A percentile compares a stretch with the other conserved stretches of the same genome.
Evolutionary conservation across 495 filamentous ascomycete species (phyloP).

Genomic region (Penicillium crystallinum): DNA sequence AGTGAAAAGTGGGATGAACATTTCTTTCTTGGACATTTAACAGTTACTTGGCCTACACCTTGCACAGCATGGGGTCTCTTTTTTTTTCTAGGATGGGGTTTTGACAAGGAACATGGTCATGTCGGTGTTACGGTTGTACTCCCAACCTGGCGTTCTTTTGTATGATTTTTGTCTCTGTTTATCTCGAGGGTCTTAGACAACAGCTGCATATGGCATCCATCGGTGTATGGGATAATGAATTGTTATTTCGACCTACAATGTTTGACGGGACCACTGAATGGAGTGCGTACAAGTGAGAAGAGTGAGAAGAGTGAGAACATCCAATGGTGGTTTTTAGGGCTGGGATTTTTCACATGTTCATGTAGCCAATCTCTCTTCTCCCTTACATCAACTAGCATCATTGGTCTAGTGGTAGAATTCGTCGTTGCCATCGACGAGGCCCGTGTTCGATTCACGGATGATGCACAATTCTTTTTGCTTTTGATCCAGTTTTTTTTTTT

Average conservation of each 20-base stretch:
- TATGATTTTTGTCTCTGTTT: slow-evolving; percentile 9
- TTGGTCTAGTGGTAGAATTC: slow-evolving; percentile 59
- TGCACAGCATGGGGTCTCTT: slow-evolving; percentile 5
- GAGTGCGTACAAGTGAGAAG: too few species aligned
- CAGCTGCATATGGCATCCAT: slow-evolving; percentile 18
- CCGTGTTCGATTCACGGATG: slow-evolving; percentile 56
- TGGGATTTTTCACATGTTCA: background rate
- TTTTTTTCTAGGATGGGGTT: background rate
- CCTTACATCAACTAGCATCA: slow-evolving; percentile 34
- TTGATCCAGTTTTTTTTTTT: too few species aligned
- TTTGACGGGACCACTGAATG: background rate
- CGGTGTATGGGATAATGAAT: slow-evolving; percentile 16
- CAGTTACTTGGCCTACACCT: slow-evolving; percentile 5
- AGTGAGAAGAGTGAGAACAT: too few species aligned
- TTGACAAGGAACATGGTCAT: background rate
- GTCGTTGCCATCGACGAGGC: slow-evolving; percentile 57
- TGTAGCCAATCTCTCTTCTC: accelerated
- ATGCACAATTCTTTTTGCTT: slow-evolving; percentile 30
- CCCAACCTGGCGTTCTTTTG: slow-evolving; percentile 14
- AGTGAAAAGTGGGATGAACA: background rate
- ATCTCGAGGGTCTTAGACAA: slow-evolving; percentile 10
- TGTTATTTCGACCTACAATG: background rate
- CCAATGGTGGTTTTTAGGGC: too few species aligned
- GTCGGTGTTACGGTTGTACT: slow-evolving; percentile 8
- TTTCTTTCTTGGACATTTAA: background rate